phyloP scores from a whole-genome alignment of 257 asterid genomes.

The Primulina eburnea region DNA sequence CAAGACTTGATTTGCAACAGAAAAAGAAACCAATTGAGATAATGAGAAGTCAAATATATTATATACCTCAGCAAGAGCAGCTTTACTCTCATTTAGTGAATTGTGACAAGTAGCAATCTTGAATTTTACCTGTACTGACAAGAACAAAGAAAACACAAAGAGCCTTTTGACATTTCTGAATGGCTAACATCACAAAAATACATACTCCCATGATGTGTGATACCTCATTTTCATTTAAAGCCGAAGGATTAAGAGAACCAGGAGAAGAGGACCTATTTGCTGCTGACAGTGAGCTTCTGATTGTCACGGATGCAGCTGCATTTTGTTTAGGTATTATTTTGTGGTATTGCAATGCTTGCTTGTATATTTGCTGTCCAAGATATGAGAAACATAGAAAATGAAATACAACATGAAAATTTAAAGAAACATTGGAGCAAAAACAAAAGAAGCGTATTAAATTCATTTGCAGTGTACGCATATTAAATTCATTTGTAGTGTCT shows the following conservation, averaged over 20 bases:
- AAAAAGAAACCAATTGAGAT: neutral
- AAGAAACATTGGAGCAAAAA: constrained; percentile 13
- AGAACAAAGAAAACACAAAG: constrained; percentile 16
- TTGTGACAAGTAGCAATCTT: constrained; percentile 72
- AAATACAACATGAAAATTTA: neutral
- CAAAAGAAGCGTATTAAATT: constrained; percentile 18
- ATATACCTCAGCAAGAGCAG: constrained; percentile 82
- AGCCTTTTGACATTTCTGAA: constrained; percentile 10
- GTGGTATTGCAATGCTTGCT: constrained; percentile 81
- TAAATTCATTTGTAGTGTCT: constrained; percentile 10
- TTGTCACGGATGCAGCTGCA: constrained; percentile 41
- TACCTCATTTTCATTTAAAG: constrained; percentile 90
- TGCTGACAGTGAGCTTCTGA: constrained; percentile 61
- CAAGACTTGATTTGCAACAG: constrained; percentile 19
- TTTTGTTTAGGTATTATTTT: constrained; percentile 64
- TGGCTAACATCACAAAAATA: constrained; percentile 7
- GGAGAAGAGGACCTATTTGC: constrained; percentile 79
- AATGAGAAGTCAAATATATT: constrained; percentile 19
- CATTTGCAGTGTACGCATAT: neutral
- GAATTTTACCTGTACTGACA: constrained; percentile 68
- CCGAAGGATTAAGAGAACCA: constrained; percentile 55
- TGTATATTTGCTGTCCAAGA: constrained; percentile 62
- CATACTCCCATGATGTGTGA: constrained; percentile 7
- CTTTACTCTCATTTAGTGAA: constrained; percentile 70
- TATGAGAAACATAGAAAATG: constrained; percentile 7